phyloP scores from a whole-genome alignment of 2,329 filamentous ascomycete species.

The Chaetomiaceae sp. region DNA sequence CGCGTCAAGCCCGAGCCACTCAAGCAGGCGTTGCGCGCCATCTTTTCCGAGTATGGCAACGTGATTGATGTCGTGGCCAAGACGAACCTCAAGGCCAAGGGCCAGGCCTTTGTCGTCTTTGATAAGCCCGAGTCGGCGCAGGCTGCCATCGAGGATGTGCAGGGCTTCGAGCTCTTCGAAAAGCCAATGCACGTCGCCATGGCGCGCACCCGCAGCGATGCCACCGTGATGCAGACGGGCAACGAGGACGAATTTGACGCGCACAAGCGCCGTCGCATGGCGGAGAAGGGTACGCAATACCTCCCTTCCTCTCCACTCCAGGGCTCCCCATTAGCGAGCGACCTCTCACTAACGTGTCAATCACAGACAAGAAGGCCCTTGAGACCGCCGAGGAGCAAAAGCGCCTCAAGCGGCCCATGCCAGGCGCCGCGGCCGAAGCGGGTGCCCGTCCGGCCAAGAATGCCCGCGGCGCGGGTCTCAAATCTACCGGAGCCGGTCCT shows the following conservation, averaged over 20 bases:
- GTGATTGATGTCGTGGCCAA: constrained; percentile 69
- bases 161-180: constrained; percentile 89
- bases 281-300: constrained; percentile 81
- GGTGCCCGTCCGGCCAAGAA: constrained; percentile 59
- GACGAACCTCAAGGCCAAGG: constrained; percentile 84
- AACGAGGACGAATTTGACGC: constrained; percentile 76
- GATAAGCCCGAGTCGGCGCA: constrained; percentile 74
- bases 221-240: constrained; percentile 71
- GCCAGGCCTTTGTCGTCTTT: constrained; percentile 93
- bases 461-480: constrained; percentile 68
- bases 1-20: constrained; percentile 77
- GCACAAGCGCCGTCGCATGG: constrained; percentile 78
- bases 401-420: constrained; percentile 60
- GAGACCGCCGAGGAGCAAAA: constrained; percentile 76
- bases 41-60: constrained; percentile 86
- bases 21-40: constrained; percentile 64
- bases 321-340: too few relatives aligned
- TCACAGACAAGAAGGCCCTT: constrained; percentile 65
- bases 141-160: constrained; percentile 79
- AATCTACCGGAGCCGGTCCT: constrained; percentile 64
- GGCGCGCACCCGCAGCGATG: constrained; percentile 81
- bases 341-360: constrained; percentile 10
- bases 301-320: background rate
- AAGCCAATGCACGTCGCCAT: constrained; percentile 84
- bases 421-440: constrained; percentile 37